These are phyloP conservation scores for Rhizoclosmatium sp. DNA, from an alignment of 192 early-diverging fungal species.

Conservation along the genomic window DNA sequence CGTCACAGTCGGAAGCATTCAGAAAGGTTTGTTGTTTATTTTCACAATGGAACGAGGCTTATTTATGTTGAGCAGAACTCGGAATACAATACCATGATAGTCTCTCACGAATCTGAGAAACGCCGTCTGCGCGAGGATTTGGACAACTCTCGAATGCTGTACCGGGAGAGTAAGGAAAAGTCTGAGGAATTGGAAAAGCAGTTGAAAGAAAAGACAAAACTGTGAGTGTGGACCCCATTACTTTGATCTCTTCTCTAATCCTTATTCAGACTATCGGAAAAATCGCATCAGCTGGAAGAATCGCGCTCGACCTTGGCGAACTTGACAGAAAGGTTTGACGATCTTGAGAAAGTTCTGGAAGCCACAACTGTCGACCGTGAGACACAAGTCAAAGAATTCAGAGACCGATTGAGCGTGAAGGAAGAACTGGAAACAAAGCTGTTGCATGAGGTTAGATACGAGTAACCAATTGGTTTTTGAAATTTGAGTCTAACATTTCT, in stretches of 20 bases:
- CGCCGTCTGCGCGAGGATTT: not conserved
- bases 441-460: conserved; percentile 5
- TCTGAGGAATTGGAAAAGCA: not conserved
- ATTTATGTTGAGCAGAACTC: not conserved
- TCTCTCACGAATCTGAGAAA: conserved; percentile 12
- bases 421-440: conserved; percentile 30
- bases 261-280: not conserved
- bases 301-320: not conserved
- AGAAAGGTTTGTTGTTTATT: conserved; percentile 18
- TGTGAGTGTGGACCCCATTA: not conserved
- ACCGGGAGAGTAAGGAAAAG: conserved; percentile 3
- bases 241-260: not conserved
- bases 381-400: conserved; percentile 8
- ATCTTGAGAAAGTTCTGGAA: conserved; percentile 15
- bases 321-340: conserved; percentile 16
- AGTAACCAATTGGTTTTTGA: too few relatives aligned
- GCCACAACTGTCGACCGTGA: conserved; percentile 7
- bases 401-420: conserved; percentile 20
- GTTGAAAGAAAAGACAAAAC: conserved; percentile 12
- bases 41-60: not conserved
- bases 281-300: not conserved
- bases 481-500: not conserved
- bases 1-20: conserved; percentile 18
- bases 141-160: not conserved
- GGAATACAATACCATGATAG: conserved; percentile 1